phyloP scores from a whole-genome alignment of 176 grass and related monocot species.

The Eremochloa ophiuroides region DNA sequence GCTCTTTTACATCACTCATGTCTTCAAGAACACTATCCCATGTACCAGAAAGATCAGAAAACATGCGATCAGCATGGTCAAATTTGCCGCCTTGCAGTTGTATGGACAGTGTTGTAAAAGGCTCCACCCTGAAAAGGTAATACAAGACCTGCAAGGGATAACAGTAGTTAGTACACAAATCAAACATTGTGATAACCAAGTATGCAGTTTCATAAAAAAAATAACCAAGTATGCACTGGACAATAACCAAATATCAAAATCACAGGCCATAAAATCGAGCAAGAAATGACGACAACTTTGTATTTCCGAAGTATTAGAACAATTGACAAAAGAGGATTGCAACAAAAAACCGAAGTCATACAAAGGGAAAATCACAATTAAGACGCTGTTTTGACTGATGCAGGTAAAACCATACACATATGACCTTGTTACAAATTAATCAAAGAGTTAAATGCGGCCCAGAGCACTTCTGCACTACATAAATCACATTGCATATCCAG shows the following conservation, averaged over 20 bases:
- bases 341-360: conserved; percentile 3
- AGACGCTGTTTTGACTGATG: neutral
- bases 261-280: conserved; percentile 1
- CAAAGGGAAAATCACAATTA: neutral
- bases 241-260: conserved; percentile 20
- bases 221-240: neutral
- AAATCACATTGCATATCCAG: neutral
- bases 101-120: conserved; percentile 95
- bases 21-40: conserved; percentile 97
- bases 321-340: conserved; percentile 4
- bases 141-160: conserved; percentile 81
- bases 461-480: neutral
- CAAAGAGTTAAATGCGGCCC: neutral
- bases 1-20: conserved; percentile 99
- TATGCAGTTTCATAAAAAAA: too few relatives aligned
- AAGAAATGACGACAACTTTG: conserved; percentile 8
- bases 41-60: conserved; percentile 82
- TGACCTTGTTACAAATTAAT: conserved; percentile 4
- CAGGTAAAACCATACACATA: conserved; percentile 6
- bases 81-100: conserved; percentile 99
- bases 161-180: conserved; percentile 27
- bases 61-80: conserved; percentile 99
- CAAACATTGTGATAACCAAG: conserved; percentile 6
- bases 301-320: conserved; percentile 13
- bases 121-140: conserved; percentile 97